Conservation (phyloP, 2,329 filamentous ascomycete genomes). For the Diplodia intermedia region DNA sequence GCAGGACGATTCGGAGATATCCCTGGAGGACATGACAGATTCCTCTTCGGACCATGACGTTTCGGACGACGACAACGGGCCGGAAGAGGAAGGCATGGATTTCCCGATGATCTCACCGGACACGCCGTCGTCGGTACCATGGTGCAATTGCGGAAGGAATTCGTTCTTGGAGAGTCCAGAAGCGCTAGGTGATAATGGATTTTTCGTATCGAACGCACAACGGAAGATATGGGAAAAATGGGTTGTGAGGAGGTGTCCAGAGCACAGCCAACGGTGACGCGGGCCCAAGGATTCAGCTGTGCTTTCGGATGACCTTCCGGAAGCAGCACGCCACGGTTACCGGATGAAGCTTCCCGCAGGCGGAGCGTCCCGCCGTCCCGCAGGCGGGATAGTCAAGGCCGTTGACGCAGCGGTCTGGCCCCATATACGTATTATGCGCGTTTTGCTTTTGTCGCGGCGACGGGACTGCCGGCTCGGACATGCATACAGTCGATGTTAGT, state of each 20-base stretch:
- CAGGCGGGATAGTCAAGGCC: constrained; percentile 23
- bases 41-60: constrained; percentile 45
- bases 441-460: constrained; percentile 20
- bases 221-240: constrained; percentile 64
- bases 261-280: constrained; percentile 48
- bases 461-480: constrained; percentile 1
- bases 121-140: constrained; percentile 54
- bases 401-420: constrained; percentile 15
- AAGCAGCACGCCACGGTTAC: constrained; percentile 18
- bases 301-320: constrained; percentile 25
- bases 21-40: constrained; percentile 42
- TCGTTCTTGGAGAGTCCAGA: constrained; percentile 52
- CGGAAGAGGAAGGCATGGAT: constrained; percentile 50
- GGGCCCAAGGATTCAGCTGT: neutral
- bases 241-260: constrained; percentile 58
- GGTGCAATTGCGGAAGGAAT: constrained; percentile 53
- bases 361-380: constrained; percentile 25
- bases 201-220: constrained; percentile 55
- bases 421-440: constrained; percentile 9
- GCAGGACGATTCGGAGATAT: constrained; percentile 44
- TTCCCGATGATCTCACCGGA: constrained; percentile 55
- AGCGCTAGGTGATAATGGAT: constrained; percentile 57
- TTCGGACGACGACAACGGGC: constrained; percentile 42
- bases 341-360: constrained; percentile 18
- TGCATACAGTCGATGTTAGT: neutral